Evolutionary conservation across 805 yeast species (phyloP).

Genomic region (Henningerozyma blattae): DNA sequence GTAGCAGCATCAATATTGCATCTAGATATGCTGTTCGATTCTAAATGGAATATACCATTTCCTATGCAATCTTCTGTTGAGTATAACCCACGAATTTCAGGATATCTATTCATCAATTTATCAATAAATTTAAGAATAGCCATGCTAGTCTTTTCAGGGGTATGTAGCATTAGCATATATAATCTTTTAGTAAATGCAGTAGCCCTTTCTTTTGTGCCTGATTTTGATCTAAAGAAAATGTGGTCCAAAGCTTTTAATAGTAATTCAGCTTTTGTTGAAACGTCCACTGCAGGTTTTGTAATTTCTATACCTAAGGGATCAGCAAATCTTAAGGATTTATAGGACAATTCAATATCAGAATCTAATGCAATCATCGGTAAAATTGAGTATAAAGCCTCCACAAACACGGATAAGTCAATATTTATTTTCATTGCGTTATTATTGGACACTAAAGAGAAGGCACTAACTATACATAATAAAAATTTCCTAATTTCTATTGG

Average conservation of each 20-base stretch:
- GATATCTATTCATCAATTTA: slow-evolving; percentile 58
- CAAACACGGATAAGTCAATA: slow-evolving; percentile 72
- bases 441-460: slow-evolving; percentile 73
- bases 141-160: slow-evolving; percentile 80
- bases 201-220: slow-evolving; percentile 57
- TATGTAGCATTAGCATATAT: slow-evolving; percentile 51
- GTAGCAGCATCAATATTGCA: slow-evolving; percentile 82
- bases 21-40: slow-evolving; percentile 55
- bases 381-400: slow-evolving; percentile 59
- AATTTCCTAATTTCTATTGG: slow-evolving; percentile 53
- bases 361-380: slow-evolving; percentile 62
- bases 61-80: slow-evolving; percentile 81
- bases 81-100: slow-evolving; percentile 62
- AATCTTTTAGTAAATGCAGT: slow-evolving; percentile 75
- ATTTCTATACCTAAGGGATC: slow-evolving; percentile 51
- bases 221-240: slow-evolving; percentile 64
- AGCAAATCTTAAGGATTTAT: slow-evolving; percentile 64
- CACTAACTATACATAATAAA: slow-evolving; percentile 74
- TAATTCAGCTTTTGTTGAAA: slow-evolving; percentile 81
- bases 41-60: slow-evolving; percentile 66
- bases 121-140: slow-evolving; percentile 72
- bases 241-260: slow-evolving; percentile 66
- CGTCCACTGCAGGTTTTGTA: slow-evolving; percentile 63
- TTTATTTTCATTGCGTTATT: slow-evolving; percentile 62
- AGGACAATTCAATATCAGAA: slow-evolving; percentile 76